Percentiles rank a stretch among this genome's conserved stretches.
Conservation (phyloP, 2,329 filamentous ascomycete species). For the Didymella glomerata region DNA sequence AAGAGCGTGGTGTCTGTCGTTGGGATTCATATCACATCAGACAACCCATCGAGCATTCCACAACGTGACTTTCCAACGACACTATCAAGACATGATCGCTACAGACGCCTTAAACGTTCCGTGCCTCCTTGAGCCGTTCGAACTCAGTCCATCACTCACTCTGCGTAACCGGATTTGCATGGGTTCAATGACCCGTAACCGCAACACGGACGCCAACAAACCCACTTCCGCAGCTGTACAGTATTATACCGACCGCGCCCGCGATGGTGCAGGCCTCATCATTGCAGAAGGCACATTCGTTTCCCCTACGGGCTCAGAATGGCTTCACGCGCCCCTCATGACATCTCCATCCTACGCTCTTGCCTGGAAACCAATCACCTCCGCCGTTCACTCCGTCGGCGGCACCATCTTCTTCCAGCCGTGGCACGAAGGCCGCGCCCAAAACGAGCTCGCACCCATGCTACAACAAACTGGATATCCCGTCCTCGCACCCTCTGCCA, state of each 20-base stretch:
- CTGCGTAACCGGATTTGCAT: slow-evolving; percentile 32
- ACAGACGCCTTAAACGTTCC: not conserved
- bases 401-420: slow-evolving; percentile 35
- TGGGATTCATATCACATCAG: too few relatives aligned
- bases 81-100: slow-evolving; percentile 1
- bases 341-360: slow-evolving; percentile 24
- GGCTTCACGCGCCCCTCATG: slow-evolving; percentile 33
- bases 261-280: slow-evolving; percentile 33
- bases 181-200: slow-evolving; percentile 41
- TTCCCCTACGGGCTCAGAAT: slow-evolving; percentile 31
- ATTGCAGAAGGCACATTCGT: slow-evolving; percentile 33
- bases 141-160: not conserved
- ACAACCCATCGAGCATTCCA: not conserved
- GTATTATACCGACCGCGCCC: slow-evolving; percentile 33
- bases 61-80: not conserved
- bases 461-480: slow-evolving; percentile 24
- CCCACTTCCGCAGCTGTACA: slow-evolving; percentile 23
- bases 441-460: slow-evolving; percentile 36
- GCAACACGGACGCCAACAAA: slow-evolving; percentile 31
- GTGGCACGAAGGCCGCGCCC: slow-evolving; percentile 35
- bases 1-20: not conserved
- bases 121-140: not conserved
- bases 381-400: slow-evolving; percentile 31
- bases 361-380: slow-evolving; percentile 32
- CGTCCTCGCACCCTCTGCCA: slow-evolving; percentile 30